Evolutionary conservation across 2,329 filamentous ascomycete species (phyloP).

Genomic region (Myriosclerotinia curreyana): DNA sequence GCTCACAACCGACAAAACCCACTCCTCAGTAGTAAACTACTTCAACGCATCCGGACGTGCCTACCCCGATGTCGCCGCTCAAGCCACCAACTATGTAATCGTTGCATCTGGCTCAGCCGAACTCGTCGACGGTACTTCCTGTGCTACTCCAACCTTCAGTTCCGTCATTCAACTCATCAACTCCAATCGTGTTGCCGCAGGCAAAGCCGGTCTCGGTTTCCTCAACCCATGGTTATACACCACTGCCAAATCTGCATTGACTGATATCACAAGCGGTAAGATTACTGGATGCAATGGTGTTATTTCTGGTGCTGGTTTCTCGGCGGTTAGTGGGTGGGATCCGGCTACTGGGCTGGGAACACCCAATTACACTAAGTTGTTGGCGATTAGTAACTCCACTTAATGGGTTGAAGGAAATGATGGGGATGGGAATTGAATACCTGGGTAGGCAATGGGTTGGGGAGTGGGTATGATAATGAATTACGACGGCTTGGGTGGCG

Average conservation of each 20-base stretch:
- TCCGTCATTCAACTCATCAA: slow-evolving; percentile 61
- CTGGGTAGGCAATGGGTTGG: neutral
- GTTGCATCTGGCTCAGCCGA: slow-evolving; percentile 40
- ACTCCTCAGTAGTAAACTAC: slow-evolving; percentile 45
- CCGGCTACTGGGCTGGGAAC: slow-evolving; percentile 49
- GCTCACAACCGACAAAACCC: slow-evolving; percentile 47
- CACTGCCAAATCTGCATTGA: slow-evolving; percentile 41
- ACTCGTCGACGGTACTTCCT: slow-evolving; percentile 50
- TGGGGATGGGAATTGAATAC: neutral
- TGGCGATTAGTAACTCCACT: slow-evolving; percentile 26
- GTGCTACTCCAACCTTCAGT: slow-evolving; percentile 55
- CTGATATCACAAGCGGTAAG: slow-evolving; percentile 43
- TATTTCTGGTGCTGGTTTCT: slow-evolving; percentile 23
- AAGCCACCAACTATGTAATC: slow-evolving; percentile 53
- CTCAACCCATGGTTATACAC: slow-evolving; percentile 47
- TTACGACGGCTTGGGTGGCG: neutral
- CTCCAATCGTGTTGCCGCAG: slow-evolving; percentile 53
- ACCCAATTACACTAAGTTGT: slow-evolving; percentile 37
- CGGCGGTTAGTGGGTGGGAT: slow-evolving; percentile 43
- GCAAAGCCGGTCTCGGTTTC: slow-evolving; percentile 46
- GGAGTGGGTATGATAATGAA: neutral
- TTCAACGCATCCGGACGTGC: slow-evolving; percentile 49
- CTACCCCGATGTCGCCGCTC: slow-evolving; percentile 51
- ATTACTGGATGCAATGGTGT: slow-evolving; percentile 41
- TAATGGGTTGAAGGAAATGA: neutral